Percentiles rank a stretch among this genome's conserved stretches.
Conservation (phyloP, 2,329 filamentous ascomycete genomes). For the Dothideomycetes sp. region DNA sequence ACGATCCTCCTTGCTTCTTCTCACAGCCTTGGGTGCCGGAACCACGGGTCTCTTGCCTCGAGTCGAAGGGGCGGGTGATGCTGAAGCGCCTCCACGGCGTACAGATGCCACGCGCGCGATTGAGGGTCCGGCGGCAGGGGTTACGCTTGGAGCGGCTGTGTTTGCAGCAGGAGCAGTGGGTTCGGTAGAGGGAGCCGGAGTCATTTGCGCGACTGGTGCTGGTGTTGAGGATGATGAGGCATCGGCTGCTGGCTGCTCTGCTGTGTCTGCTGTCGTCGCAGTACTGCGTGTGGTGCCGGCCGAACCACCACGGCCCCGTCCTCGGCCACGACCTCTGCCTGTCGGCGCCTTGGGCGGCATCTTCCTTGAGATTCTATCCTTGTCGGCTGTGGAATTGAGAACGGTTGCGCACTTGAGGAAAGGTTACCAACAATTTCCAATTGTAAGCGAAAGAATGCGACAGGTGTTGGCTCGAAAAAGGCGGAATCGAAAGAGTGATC, state of each 20-base stretch:
- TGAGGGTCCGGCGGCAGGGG: constrained; percentile 1
- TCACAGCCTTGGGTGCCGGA: constrained; percentile 34
- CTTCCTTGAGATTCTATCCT: background rate
- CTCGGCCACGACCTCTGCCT: constrained; percentile 10
- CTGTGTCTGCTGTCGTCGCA: background rate
- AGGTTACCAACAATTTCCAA: too few species aligned
- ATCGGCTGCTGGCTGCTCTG: background rate
- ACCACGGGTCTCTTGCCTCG: constrained; percentile 17
- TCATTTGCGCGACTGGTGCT: constrained; percentile 12
- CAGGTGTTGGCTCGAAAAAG: too few species aligned
- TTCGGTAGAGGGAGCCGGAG: constrained; percentile 1
- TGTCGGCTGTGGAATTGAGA: background rate
- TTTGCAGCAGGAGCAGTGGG: background rate
- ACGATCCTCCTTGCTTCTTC: constrained; percentile 37
- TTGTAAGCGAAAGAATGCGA: too few species aligned
- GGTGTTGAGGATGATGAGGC: constrained; percentile 3
- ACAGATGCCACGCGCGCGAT: constrained; percentile 5
- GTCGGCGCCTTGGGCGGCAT: constrained; percentile 16
- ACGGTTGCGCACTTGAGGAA: too few species aligned
- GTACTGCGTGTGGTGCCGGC: background rate
- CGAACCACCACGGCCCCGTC: constrained; percentile 9
- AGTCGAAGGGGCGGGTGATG: constrained; percentile 9
- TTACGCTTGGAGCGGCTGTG: constrained; percentile 3
- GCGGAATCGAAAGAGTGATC: too few species aligned
- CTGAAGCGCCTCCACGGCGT: constrained; percentile 7